Evolutionary conservation across 192 early-diverging fungal genomes (phyloP), one percentile per base, ranked within the genome.

Genomic region (Coemansia sp.): DNA sequence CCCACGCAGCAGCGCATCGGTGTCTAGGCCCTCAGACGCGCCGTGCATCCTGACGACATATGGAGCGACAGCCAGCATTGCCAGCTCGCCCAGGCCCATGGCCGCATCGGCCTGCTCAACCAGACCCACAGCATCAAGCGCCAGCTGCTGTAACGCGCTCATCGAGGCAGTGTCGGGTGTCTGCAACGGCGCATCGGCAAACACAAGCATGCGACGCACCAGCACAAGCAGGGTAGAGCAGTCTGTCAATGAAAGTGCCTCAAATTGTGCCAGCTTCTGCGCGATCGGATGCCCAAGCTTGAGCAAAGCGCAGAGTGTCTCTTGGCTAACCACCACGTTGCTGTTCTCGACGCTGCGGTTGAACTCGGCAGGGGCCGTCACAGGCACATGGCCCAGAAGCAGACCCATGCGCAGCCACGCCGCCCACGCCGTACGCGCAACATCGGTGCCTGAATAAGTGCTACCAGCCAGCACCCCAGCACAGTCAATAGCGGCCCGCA

Each of bases 81-180:
- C 55, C 59, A 75, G 34, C 34, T 75, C 64, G 23, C 29, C 48
- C 11, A 67, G 35, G 1, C 41, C 55, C 30, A 59, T 27, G 1
- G 55, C 58, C n/a, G 32, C 13, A 17, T 44, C 30, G 14, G 9
- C 41, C 2, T 23, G 18, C n/a, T 43, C 45, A 0, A 58, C 37
- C 18, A 38, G 25, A 8, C 63, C 56, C 13, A 89, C 45, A 3
- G 78, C 60, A 25, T 86, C 85, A 11, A 93, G 65, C 18, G 87
- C 79, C 33, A 79, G 80, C 20, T 53, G 48, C 66, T 97, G 94
- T 10, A 90, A 66, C 15, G 78, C 74, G 0, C 87, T 83, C 29
- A 84, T 61, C 23, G 58, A 61, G 18, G 89, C 84, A 3, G 85
- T 46, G 44, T 87, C 87, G 27, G 27, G 5, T 1, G 50, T 11